Percentiles rank a stretch among this genome's conserved stretches.
phyloP scores from a whole-genome alignment of 306 rosid genomes.

The Macrotyloma uniflorum region DNA sequence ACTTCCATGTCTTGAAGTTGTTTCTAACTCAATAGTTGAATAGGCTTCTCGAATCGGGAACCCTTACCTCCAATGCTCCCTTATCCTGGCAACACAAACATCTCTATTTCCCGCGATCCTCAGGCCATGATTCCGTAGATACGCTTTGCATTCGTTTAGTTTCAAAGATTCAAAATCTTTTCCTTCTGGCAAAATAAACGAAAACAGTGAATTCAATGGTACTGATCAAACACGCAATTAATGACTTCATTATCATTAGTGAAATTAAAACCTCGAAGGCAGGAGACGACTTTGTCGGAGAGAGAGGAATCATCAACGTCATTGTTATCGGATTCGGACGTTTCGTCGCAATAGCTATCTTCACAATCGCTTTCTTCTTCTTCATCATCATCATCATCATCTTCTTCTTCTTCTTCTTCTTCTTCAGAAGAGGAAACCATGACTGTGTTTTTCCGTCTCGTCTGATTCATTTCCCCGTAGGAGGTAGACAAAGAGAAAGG shows the following conservation, averaged over 20 bases:
- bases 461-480: constrained; percentile 40
- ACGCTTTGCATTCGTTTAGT: constrained; percentile 69
- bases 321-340: constrained; percentile 20
- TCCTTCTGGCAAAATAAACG: constrained; percentile 45
- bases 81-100: constrained; percentile 61
- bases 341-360: constrained; percentile 14
- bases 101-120: constrained; percentile 67
- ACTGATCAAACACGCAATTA: neutral
- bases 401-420: neutral
- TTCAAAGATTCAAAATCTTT: constrained; percentile 51
- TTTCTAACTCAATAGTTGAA: constrained; percentile 5
- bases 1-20: neutral
- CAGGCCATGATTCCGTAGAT: constrained; percentile 63
- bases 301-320: constrained; percentile 42
- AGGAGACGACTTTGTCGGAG: constrained; percentile 49
- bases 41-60: neutral
- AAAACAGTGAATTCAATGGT: neutral
- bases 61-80: constrained; percentile 70
- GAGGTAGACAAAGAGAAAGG: neutral
- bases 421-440: constrained; percentile 46
- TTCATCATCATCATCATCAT: neutral
- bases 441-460: constrained; percentile 37
- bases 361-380: constrained; percentile 19
- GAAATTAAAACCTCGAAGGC: constrained; percentile 54
- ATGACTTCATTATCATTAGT: constrained; percentile 11